Evolutionary conservation across 495 filamentous ascomycete species (phyloP).

Genomic region (Acidiella bohemica): DNA sequence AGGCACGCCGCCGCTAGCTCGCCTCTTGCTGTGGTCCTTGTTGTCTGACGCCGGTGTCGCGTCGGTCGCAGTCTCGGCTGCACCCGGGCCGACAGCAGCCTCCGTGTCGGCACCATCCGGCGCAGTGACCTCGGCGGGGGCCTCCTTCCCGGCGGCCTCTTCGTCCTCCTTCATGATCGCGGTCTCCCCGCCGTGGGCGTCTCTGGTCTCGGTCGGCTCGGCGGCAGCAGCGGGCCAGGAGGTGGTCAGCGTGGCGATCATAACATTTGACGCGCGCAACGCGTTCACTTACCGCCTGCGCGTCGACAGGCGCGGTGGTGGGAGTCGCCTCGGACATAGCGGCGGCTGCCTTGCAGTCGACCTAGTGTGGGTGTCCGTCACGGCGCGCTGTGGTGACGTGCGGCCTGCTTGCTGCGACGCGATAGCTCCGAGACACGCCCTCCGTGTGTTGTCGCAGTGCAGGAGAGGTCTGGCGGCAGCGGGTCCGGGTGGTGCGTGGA

Average conservation of each 20-base stretch:
- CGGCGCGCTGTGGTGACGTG: neutral
- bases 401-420: neutral
- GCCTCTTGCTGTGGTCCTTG: constrained; percentile 47
- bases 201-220: constrained; percentile 6
- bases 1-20: constrained; percentile 51
- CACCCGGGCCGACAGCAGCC: constrained; percentile 7
- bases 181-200: constrained; percentile 2
- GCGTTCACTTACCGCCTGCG: constrained; percentile 12
- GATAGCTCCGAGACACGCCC: neutral
- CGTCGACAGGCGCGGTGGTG: constrained; percentile 12
- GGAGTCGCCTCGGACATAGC: constrained; percentile 13
- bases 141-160: constrained; percentile 17
- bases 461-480: constrained; percentile 2
- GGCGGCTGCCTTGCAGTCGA: neutral
- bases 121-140: constrained; percentile 17
- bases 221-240: constrained; percentile 12
- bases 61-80: constrained; percentile 15
- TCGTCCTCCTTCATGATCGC: constrained; percentile 15
- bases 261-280: neutral
- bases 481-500: constrained; percentile 5
- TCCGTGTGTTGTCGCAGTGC: constrained; percentile 1
- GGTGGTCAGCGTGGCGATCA: constrained; percentile 6
- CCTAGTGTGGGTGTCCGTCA: neutral
- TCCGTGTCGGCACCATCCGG: constrained; percentile 16
- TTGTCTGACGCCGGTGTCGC: constrained; percentile 25